These are phyloP conservation scores for Vaccinium vitisidaea DNA, from an alignment of 148 eudicot genomes.

Conservation along the genomic window DNA sequence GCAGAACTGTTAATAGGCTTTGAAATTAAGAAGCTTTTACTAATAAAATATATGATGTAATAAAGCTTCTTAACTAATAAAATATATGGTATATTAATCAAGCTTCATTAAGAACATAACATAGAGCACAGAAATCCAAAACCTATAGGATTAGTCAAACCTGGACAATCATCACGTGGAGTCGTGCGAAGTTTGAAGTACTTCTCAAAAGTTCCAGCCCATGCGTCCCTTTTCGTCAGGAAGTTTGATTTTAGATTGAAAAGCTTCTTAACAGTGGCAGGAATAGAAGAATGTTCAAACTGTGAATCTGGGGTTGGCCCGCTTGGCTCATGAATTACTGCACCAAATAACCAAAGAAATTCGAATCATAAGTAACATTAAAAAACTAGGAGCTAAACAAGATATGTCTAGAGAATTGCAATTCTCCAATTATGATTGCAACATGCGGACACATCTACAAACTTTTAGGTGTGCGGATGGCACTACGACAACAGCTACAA, in stretches of 20 bases:
- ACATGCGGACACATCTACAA: neutral
- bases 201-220: constrained; percentile 93
- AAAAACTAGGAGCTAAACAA: neutral
- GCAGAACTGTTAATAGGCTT: neutral
- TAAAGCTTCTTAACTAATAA: neutral
- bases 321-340: constrained; percentile 76
- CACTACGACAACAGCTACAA: neutral
- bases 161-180: constrained; percentile 94
- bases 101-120: neutral
- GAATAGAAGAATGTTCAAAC: constrained; percentile 84
- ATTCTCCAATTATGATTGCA: neutral
- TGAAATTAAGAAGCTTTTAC: neutral
- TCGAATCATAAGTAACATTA: neutral
- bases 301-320: constrained; percentile 80
- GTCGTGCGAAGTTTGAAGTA: constrained; percentile 66
- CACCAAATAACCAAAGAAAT: constrained; percentile 26
- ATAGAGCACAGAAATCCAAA: neutral
- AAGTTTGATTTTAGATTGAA: constrained; percentile 75
- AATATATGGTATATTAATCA: neutral
- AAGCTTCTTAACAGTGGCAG: constrained; percentile 89
- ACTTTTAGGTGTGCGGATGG: neutral
- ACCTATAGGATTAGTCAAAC: constrained; percentile 29
- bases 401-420: neutral
- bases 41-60: neutral
- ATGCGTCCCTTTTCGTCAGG: constrained; percentile 85